phyloP scores from a whole-genome alignment of 257 asterid species.

The Solanum appendiculatum region DNA sequence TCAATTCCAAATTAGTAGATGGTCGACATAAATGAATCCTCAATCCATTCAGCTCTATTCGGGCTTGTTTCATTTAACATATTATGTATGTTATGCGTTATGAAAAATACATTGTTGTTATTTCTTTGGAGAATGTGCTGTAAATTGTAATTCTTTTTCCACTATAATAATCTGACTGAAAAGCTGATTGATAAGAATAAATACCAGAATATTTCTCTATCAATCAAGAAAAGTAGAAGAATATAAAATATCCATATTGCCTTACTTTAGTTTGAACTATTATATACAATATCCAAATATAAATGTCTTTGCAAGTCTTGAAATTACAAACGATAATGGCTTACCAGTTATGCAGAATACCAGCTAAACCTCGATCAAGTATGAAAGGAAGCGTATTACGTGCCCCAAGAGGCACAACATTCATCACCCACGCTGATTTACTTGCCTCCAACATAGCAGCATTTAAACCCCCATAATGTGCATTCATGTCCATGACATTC shows the following conservation, averaged over 20 bases:
- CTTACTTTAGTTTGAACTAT: neutral
- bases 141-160: neutral
- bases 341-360: conserved; percentile 82
- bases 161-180: neutral
- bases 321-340: neutral
- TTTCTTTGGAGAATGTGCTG: neutral
- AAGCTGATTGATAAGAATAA: neutral
- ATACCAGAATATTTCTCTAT: neutral
- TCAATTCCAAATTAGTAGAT: neutral
- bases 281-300: neutral
- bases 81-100: neutral
- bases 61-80: neutral
- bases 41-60: neutral
- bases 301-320: neutral
- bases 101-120: neutral
- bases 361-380: conserved; percentile 69
- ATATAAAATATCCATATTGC: neutral
- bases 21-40: neutral
- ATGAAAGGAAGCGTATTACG: conserved; percentile 68
- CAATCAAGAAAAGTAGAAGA: neutral
- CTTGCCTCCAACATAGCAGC: conserved; percentile 54
- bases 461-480: conserved; percentile 81
- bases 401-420: conserved; percentile 71
- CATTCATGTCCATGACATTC: conserved; percentile 93
- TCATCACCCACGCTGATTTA: conserved; percentile 89